Evolutionary conservation across 345 rosid genomes (phyloP), one percentile per base, ranked within the genome.

Genomic region (Citrus maxima): DNA sequence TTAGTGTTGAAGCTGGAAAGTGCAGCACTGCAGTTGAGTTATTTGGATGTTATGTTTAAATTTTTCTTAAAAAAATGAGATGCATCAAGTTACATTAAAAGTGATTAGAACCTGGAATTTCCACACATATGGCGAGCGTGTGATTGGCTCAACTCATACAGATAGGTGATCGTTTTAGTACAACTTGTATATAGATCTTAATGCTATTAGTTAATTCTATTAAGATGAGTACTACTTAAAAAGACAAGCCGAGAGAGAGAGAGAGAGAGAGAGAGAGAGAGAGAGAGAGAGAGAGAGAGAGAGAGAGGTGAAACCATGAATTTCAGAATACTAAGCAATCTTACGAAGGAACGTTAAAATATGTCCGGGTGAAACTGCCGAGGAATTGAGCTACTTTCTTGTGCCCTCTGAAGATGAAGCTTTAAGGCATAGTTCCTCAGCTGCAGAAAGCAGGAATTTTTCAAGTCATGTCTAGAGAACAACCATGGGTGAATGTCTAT

Each of bases 391-490:
- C 76, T 62, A 37, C 76, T 79, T 77, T 70, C 86, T 59, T 79
- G 83, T 19, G 89, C 81, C 71, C 86, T 87, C 80, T 84, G 90
- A 37, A 88, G 86, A 76, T 88, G 85, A 70, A 88, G 85, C 82
- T 81, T 82, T 77, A 88, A 63, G 12, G 91, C 77, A 42, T 85
- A 88, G 84, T 87, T 87, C 75, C 71, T 87, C 81, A 84, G 78
- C 90, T 88, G 88, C 84, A 81, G 16, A 21, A 61, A 73, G 35
- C 63, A 70, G 35, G 27, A 82, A 25, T 75, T 24, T n/a, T n/a
- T 68, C 64, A 42, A 58, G 77, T 80, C 35, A 61, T 7, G 28
- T 51, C 58, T 51, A 35, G 61, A 22, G n/a, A 67, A 28, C 51
- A 67, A 25, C 35, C 51, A 62, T 38, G 14, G 6, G 60, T 18